These are phyloP conservation scores for Leptosphaerulina australis DNA, from an alignment of 2,329 filamentous ascomycete species.

Conservation along the genomic window DNA sequence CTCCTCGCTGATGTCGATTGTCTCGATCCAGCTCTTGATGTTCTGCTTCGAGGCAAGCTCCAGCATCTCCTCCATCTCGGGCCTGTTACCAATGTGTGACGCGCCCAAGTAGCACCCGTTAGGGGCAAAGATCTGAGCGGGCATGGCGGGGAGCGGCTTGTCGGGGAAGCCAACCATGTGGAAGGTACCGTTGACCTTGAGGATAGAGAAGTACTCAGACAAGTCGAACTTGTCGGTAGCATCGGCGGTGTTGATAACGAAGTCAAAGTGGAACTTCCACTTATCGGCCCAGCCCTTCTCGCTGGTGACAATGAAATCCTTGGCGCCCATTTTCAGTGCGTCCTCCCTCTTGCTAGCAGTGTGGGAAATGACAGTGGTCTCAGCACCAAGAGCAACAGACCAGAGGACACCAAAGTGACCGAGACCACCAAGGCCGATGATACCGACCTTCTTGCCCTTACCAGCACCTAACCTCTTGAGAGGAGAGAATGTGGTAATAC, in stretches of 20 bases:
- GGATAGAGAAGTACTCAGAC: slow-evolving; percentile 72
- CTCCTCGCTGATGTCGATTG: slow-evolving; percentile 73
- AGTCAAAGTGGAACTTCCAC: slow-evolving; percentile 68
- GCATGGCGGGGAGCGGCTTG: slow-evolving; percentile 72
- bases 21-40: slow-evolving; percentile 63
- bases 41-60: slow-evolving; percentile 58
- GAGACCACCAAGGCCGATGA: slow-evolving; percentile 68
- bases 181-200: slow-evolving; percentile 83
- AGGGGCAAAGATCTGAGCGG: slow-evolving; percentile 73
- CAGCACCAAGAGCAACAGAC: slow-evolving; percentile 62
- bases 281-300: slow-evolving; percentile 64
- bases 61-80: slow-evolving; percentile 59
- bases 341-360: slow-evolving; percentile 65
- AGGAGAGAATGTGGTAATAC: slow-evolving; percentile 79
- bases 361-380: slow-evolving; percentile 67
- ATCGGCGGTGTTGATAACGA: slow-evolving; percentile 77
- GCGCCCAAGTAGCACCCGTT: slow-evolving; percentile 68
- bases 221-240: slow-evolving; percentile 72
- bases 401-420: slow-evolving; percentile 59
- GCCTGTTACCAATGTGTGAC: slow-evolving; percentile 57
- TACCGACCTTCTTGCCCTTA: slow-evolving; percentile 78
- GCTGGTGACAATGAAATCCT: slow-evolving; percentile 64
- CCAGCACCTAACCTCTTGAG: slow-evolving; percentile 76
- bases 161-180: slow-evolving; percentile 81
- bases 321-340: slow-evolving; percentile 64